Percentiles rank a stretch among this genome's conserved stretches.
phyloP scores from a whole-genome alignment of 1,284 basidiomycete species.

The Coniferiporia sulphurascens region DNA sequence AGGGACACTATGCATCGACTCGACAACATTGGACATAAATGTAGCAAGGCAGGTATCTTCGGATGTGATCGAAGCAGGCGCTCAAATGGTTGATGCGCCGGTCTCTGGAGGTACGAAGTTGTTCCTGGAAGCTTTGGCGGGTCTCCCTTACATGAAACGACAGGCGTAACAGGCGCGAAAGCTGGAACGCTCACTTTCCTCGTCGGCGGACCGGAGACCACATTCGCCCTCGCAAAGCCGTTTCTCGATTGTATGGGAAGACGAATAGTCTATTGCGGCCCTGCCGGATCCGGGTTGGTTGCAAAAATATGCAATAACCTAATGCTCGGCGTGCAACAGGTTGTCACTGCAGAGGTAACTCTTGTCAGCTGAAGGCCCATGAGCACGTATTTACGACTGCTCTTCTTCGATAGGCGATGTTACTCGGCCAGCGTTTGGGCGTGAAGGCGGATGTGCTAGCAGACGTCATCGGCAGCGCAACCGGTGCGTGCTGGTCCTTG shows the following conservation, averaged over 20 bases:
- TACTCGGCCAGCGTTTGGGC: constrained; percentile 75
- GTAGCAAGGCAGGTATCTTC: constrained; percentile 63
- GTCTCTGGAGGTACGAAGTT: constrained; percentile 74
- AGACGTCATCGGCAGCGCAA: constrained; percentile 79
- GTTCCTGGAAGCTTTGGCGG: constrained; percentile 1
- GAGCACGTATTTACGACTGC: neutral
- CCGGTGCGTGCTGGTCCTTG: constrained; percentile 79
- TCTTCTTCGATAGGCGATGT: constrained; percentile 49
- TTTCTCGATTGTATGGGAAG: constrained; percentile 74
- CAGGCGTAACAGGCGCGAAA: constrained; percentile 80
- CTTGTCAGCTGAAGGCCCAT: neutral
- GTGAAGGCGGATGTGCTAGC: constrained; percentile 71
- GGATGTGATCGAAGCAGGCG: constrained; percentile 53
- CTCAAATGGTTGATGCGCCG: constrained; percentile 83
- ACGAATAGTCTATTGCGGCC: constrained; percentile 79
- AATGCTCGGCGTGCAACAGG: constrained; percentile 72
- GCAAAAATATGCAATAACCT: constrained; percentile 90
- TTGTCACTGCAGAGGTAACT: constrained; percentile 60
- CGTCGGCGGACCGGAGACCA: constrained; percentile 67
- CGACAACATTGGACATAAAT: constrained; percentile 79
- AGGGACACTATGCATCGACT: constrained; percentile 75
- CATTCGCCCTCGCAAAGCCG: constrained; percentile 59
- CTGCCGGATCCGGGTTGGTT: constrained; percentile 79
- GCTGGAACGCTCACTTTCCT: constrained; percentile 87
- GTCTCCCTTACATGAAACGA: constrained; percentile 6